Evolutionary conservation across 176 grass and related monocot species (phyloP), one percentile per base, ranked within the genome.

Genomic region (Pharus latifolius): DNA sequence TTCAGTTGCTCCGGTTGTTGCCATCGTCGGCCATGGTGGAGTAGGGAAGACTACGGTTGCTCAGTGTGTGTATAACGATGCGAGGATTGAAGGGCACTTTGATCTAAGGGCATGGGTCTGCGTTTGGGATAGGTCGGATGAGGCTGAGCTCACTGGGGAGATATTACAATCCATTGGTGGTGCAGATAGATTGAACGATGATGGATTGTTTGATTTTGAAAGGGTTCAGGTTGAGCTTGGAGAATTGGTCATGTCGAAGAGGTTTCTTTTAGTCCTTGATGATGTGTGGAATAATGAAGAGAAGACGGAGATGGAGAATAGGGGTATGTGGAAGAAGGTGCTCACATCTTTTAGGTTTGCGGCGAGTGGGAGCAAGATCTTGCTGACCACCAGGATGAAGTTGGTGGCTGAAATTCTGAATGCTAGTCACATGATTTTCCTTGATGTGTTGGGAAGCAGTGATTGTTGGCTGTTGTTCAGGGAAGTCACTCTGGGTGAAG

Each of bases 21-120:
- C 87, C 0, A 23, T 90, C 2, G 40, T 87, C 8, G 83, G 88
- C 19, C 53, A 75, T 55, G 83, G 83, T 56, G 83, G 83, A 9
- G 58, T 91, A 18, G 88, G 88, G 28, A 91, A 87, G 60, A 91
- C 83, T 9, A 68, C 65, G 35, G 63, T 91, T 29, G 83, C 83
- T 1, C 88, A 91, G 42, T n/a, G 62, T 9, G 70, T 83, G 12
- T 87, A 83, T 51, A 91, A 77, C 30, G 35, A 83, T 28, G 24
- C 27, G 40, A 83, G 70, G 43, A 11, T 87, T 10, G 27, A 79
- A 32, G 17, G 0, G 1, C 25, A 71, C 4, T 91, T 91, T 32
- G 74, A 87, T 42, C 9, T 80, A 19, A 83, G 62, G 31, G 77
- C 82, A 0, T 91, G 88, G 83, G 30, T 87, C 10, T 83, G 79